Conservation (phyloP, 768 basidiomycete genomes). For the Mycena sanguinolenta region DNA sequence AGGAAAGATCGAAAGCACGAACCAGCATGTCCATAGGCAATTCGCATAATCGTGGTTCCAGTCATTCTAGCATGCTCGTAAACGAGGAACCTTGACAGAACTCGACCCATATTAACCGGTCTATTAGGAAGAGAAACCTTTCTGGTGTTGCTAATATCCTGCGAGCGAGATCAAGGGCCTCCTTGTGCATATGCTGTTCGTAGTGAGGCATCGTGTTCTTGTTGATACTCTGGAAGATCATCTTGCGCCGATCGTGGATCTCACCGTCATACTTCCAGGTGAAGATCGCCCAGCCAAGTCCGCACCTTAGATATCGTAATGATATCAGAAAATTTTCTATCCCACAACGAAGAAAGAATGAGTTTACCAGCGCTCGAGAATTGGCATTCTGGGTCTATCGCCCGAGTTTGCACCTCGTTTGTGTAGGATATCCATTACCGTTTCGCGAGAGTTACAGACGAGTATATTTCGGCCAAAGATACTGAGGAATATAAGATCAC, state of each 20-base stretch:
- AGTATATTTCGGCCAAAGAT: constrained; percentile 10
- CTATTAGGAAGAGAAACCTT: constrained; percentile 17
- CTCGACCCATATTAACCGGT: constrained; percentile 12
- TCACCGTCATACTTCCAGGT: constrained; percentile 10
- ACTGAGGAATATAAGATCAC: constrained; percentile 13
- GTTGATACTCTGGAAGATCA: constrained; percentile 13
- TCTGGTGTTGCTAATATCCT: constrained; percentile 18
- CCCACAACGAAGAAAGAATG: constrained; percentile 2
- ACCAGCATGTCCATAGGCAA: constrained; percentile 18
- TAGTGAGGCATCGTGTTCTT: constrained; percentile 13
- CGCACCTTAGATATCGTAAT: constrained; percentile 11
- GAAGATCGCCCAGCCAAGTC: constrained; percentile 6
- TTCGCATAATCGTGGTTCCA: constrained; percentile 13
- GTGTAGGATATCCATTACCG: constrained; percentile 1
- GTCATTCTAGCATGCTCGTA: constrained; percentile 13
- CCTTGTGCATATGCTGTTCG: constrained; percentile 13
- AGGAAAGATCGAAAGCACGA: constrained; percentile 9
- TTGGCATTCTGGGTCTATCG: constrained; percentile 14
- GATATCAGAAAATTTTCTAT: constrained; percentile 3
- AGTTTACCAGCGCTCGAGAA: constrained; percentile 10
- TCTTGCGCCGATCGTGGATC: constrained; percentile 15
- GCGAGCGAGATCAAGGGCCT: constrained; percentile 16
- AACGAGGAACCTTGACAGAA: constrained; percentile 10
- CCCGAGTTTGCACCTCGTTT: constrained; percentile 10
- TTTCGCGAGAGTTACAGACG: constrained; percentile 3